Evolutionary conservation across 176 grass and related monocot genomes (phyloP).

Genomic region (Lolium rigidum): DNA sequence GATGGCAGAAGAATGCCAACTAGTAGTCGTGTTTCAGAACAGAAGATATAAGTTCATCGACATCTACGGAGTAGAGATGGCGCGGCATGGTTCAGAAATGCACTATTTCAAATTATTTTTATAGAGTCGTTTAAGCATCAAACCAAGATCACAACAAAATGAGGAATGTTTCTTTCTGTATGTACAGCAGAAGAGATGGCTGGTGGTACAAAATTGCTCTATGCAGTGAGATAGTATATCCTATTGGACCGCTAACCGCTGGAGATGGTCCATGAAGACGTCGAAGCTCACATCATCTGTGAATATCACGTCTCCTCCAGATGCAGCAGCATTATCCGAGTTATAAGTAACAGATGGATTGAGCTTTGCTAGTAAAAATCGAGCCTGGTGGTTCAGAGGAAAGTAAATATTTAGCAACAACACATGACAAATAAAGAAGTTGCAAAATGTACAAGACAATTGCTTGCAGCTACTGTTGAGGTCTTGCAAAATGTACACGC

Average conservation of each 20-base stretch:
- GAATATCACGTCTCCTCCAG: constrained; percentile 76
- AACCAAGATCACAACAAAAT: neutral
- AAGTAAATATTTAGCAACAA: neutral
- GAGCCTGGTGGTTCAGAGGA: constrained; percentile 57
- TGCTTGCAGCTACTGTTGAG: no score
- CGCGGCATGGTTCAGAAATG: neutral
- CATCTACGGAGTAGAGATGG: no score
- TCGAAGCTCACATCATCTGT: constrained; percentile 91
- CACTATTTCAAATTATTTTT: neutral
- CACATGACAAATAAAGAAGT: no score
- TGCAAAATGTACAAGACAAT: no score
- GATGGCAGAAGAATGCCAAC: no score
- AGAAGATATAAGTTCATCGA: no score
- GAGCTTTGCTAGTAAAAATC: constrained; percentile 86
- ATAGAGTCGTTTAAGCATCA: neutral
- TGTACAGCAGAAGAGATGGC: constrained; percentile 25
- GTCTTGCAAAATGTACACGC: no score
- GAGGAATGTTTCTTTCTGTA: constrained; percentile 29
- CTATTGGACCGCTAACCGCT: constrained; percentile 75
- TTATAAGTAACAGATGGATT: constrained; percentile 91
- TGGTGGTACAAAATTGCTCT: constrained; percentile 43
- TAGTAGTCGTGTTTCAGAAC: no score
- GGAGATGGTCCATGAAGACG: constrained; percentile 92
- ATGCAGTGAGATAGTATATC: neutral
- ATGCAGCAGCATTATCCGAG: constrained; percentile 53